Conservation (phyloP, 1,284 basidiomycete species). For the Puccinia horiana region DNA sequence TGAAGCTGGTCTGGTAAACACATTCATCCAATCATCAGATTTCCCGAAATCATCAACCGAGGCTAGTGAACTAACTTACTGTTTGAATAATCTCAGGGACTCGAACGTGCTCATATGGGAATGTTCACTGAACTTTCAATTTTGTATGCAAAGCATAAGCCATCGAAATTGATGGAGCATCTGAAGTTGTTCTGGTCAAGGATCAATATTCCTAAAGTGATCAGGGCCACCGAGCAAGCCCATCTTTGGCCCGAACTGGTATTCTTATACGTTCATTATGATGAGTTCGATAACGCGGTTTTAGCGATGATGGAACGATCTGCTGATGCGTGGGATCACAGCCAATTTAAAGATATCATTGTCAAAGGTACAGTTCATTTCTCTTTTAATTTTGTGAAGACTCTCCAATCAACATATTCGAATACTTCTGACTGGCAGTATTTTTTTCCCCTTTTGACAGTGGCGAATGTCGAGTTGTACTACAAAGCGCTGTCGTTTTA, state of each 20-base stretch:
- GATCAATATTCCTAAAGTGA: slow-evolving; percentile 87
- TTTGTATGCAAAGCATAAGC: slow-evolving; percentile 93
- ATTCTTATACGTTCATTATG: slow-evolving; percentile 97
- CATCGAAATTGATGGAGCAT: slow-evolving; percentile 98
- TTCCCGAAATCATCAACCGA: not conserved
- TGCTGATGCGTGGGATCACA: slow-evolving; percentile 97
- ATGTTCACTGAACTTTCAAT: slow-evolving; percentile 89
- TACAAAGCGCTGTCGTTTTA: slow-evolving; percentile 73
- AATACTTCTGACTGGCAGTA: not conserved
- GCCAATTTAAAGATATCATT: slow-evolving; percentile 95
- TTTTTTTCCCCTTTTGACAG: slow-evolving; percentile 58
- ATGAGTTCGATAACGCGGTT: slow-evolving; percentile 90
- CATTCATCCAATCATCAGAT: not conserved
- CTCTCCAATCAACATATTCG: not conserved
- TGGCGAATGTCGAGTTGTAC: slow-evolving; percentile 80
- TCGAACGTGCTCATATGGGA: slow-evolving; percentile 89
- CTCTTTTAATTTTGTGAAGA: not conserved
- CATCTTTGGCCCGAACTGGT: slow-evolving; percentile 98
- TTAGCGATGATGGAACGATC: slow-evolving; percentile 97
- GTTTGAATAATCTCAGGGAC: slow-evolving; percentile 50
- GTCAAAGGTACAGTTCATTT: slow-evolving; percentile 64
- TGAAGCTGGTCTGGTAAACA: slow-evolving; percentile 84
- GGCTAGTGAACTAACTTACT: not conserved
- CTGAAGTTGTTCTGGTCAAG: slow-evolving; percentile 95
- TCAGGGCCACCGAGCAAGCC: slow-evolving; percentile 90